These are phyloP conservation scores for Pistacia vera DNA, from an alignment of 345 rosid species.

Conservation along the genomic window DNA sequence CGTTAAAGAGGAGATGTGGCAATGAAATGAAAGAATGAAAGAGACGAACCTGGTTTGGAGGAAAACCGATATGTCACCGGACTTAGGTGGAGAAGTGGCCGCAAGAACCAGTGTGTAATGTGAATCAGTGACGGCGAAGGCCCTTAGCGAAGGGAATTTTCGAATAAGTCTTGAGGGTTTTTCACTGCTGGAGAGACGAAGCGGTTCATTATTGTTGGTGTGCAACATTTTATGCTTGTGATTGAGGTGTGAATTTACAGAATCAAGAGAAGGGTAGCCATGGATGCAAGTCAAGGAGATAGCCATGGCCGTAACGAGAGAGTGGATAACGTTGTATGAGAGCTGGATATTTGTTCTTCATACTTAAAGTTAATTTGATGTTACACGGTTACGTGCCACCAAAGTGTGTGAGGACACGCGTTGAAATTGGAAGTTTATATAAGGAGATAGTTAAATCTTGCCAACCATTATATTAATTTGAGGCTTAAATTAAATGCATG, in stretches of 20 bases:
- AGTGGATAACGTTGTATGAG: neutral
- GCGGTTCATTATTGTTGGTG: neutral
- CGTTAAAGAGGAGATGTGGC: neutral
- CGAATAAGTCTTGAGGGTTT: neutral
- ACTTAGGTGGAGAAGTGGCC: slow-evolving; percentile 27
- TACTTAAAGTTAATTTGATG: no score
- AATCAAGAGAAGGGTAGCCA: slow-evolving; percentile 9
- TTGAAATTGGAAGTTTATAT: no score
- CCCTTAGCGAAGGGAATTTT: neutral
- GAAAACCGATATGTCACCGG: slow-evolving; percentile 39
- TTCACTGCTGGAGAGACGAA: neutral
- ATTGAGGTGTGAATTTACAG: slow-evolving; percentile 14
- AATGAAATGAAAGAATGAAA: neutral
- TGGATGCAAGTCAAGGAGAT: slow-evolving; percentile 18
- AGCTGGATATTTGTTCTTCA: neutral
- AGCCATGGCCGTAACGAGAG: neutral
- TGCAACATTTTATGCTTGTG: neutral
- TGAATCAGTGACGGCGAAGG: slow-evolving; percentile 17
- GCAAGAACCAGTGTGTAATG: slow-evolving; percentile 12
- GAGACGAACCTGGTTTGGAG: slow-evolving; percentile 38
- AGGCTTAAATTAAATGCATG: no score
- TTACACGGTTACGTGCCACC: no score
- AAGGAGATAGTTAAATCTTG: no score
- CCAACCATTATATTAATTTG: no score
- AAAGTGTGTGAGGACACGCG: no score